Evolutionary conservation across 2,329 filamentous ascomycete genomes (phyloP).

Genomic region (Monosporascus cannonballus): DNA sequence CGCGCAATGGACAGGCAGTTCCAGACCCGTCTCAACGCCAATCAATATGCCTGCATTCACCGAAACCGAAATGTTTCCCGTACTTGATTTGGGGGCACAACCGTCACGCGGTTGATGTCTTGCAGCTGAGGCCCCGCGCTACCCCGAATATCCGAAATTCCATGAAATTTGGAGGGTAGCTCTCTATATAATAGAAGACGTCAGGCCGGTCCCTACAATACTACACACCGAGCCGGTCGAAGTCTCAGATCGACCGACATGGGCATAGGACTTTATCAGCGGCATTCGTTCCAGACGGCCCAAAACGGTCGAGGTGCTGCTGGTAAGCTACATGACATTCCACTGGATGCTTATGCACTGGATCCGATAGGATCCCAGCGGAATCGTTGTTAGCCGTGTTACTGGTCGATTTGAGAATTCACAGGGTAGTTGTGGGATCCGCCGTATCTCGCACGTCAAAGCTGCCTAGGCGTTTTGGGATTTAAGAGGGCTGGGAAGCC

Average conservation of each 20-base stretch:
- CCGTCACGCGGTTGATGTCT: constrained; percentile 1
- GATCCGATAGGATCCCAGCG: too few relatives aligned
- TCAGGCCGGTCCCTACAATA: neutral
- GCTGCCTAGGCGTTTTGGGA: neutral
- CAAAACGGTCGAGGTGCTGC: too few relatives aligned
- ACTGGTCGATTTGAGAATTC: too few relatives aligned
- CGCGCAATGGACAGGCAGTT: neutral
- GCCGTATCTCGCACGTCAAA: too few relatives aligned
- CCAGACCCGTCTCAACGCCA: neutral
- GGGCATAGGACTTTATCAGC: neutral
- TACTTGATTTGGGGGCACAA: constrained; percentile 7
- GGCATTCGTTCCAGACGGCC: neutral
- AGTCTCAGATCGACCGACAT: neutral
- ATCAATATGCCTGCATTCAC: neutral
- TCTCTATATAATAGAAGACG: neutral
- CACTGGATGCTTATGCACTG: too few relatives aligned
- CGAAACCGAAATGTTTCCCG: neutral
- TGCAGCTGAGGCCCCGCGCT: neutral
- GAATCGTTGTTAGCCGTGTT: too few relatives aligned
- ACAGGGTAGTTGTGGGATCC: too few relatives aligned
- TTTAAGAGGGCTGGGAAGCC: neutral
- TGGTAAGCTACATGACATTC: too few relatives aligned
- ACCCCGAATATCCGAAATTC: neutral
- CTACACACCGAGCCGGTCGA: neutral
- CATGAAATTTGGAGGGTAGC: neutral